phyloP scores from a whole-genome alignment of 2,329 filamentous ascomycete genomes.

The Colletotrichum sojae region DNA sequence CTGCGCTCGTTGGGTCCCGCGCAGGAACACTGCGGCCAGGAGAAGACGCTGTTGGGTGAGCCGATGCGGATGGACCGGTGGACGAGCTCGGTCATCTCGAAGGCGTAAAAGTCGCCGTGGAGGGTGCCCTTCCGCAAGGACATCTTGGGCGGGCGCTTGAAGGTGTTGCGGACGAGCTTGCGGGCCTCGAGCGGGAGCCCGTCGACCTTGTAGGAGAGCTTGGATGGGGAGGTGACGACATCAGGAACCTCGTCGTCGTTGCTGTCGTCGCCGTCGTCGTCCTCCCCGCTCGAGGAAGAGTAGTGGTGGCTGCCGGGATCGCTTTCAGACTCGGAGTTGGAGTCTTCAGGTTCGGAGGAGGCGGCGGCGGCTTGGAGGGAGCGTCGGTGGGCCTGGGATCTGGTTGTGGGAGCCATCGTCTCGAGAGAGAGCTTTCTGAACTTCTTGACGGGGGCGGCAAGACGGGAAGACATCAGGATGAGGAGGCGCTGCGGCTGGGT shows the following conservation, averaged over 20 bases:
- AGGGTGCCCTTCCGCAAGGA: conserved; percentile 65
- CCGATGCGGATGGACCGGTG: conserved; percentile 67
- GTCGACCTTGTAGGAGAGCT: conserved; percentile 58
- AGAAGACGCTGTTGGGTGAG: conserved; percentile 54
- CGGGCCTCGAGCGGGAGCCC: conserved; percentile 55
- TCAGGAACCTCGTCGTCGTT: conserved; percentile 46
- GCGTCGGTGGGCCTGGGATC: conserved; percentile 48
- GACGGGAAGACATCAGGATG: conserved; percentile 38
- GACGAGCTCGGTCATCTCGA: conserved; percentile 69
- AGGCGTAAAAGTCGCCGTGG: conserved; percentile 65
- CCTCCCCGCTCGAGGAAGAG: conserved; percentile 39
- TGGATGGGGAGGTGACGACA: conserved; percentile 55
- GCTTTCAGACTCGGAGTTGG: conserved; percentile 47
- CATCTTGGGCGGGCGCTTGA: conserved; percentile 64
- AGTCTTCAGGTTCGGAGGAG: conserved; percentile 42
- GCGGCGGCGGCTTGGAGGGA: conserved; percentile 40
- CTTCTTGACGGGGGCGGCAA: conserved; percentile 53
- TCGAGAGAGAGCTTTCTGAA: conserved; percentile 59
- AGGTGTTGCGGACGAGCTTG: conserved; percentile 58
- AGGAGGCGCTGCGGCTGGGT: conserved; percentile 16
- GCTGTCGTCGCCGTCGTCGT: conserved; percentile 37
- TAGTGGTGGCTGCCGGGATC: conserved; percentile 41
- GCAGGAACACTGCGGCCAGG: conserved; percentile 64
- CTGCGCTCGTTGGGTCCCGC: conserved; percentile 42
- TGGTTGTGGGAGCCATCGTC: conserved; percentile 55